Base-by-base conservation (phyloP, 2,329 filamentous ascomycete genomes). In the Aspergillus amoenus region DNA sequence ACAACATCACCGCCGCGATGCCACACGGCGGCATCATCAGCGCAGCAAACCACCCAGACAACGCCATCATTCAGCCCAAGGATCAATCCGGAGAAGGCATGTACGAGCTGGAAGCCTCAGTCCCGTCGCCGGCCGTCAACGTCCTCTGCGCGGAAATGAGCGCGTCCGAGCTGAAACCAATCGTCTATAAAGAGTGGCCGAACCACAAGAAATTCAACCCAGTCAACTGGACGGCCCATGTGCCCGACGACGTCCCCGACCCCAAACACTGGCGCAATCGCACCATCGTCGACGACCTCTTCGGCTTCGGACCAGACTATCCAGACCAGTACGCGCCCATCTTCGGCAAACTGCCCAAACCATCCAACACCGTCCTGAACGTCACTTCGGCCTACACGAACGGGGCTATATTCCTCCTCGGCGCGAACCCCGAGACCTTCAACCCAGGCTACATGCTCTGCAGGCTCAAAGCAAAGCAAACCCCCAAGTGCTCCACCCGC, bases 1-100 rank as follows among this genome's bases (percentile, higher is more conserved):
- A 92, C 68, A 92, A 93, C 61, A 84, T 91, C 24, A 89, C 88
- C 0, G 79, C 93, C 62, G 88, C 89, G 0, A 88, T 93, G 82
- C 90, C 90, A 0, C 90, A 94, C 64, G 79, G 86, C 0, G 85
- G 87, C 0, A 80, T 94, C 0, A 85, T 88, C 34, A 73, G 78
- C 12, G 89, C 90, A 0, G 86, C 88, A 0, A 82, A 78, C 8
- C 78, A 88, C 62, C 73, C 79, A 0, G 69, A 74, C 8, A 93
- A 93, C 65, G 70, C 75, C 0, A 90, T 94, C 30, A 72, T 90
- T 8, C 90, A 93, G 64, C 90, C 90, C 0, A 78, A 80, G 6
- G 83, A 86, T 18, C 76, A 86, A 11, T 80, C 76, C 1, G 88
- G 88, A 0, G 79, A 90, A 8, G 90, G 89, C 11, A 83, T 87